Percentiles rank a stretch among this genome's conserved stretches.
Conservation (phyloP, 2,329 filamentous ascomycete species). For the Bipolaris bicolor region DNA sequence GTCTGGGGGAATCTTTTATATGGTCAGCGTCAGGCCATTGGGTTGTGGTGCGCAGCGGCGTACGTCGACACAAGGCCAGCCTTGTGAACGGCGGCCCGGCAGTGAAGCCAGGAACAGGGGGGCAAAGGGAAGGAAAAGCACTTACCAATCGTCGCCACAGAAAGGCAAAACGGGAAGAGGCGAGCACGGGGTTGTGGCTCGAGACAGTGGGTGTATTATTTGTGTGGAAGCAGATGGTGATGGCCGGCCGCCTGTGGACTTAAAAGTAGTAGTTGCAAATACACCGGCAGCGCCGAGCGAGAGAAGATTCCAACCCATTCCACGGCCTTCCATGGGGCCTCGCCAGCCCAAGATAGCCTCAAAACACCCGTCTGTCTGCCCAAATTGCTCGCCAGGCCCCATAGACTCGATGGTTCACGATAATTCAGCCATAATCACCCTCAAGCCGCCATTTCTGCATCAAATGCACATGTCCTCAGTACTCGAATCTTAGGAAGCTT, state of each 20-base stretch:
- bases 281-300: conserved; percentile 42
- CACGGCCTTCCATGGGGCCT: conserved; percentile 40
- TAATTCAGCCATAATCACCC: background rate
- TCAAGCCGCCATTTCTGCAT: background rate
- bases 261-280: conserved; percentile 44
- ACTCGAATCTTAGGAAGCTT: conserved; percentile 14
- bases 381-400: background rate
- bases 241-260: conserved; percentile 35
- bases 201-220: conserved; percentile 18
- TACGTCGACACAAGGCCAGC: conserved; percentile 20
- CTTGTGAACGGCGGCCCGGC: conserved; percentile 20
- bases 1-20: conserved; percentile 7
- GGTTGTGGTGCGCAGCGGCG: conserved; percentile 21
- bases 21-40: conserved; percentile 26
- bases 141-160: conserved; percentile 28
- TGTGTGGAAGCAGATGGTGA: conserved; percentile 19
- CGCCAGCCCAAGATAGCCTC: conserved; percentile 32
- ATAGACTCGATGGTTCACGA: background rate
- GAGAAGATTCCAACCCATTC: conserved; percentile 46
- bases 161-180: conserved; percentile 1
- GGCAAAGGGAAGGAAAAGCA: conserved; percentile 14
- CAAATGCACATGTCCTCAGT: conserved; percentile 1
- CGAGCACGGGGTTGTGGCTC: conserved; percentile 17
- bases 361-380: conserved; percentile 7
- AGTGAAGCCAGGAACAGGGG: conserved; percentile 9